A percentile compares a stretch with the other conserved stretches of the same genome.
These are phyloP conservation scores for Salix koriyanagi DNA, from an alignment of 345 rosid species.

Conservation along the genomic window DNA sequence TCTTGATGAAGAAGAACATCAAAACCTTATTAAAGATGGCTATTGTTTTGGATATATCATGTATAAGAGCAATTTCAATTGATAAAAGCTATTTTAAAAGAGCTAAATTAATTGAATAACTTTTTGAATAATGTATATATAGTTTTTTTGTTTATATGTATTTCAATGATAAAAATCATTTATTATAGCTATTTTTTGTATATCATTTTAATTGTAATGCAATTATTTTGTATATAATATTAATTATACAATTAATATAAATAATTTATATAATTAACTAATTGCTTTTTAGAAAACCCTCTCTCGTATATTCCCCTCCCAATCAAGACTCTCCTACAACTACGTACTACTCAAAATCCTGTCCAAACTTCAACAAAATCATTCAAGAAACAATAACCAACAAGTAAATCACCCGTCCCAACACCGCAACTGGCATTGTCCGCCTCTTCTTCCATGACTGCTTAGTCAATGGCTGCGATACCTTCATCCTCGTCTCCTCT, in stretches of 20 bases:
- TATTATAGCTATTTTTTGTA: too few relatives aligned
- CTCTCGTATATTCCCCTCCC: not conserved
- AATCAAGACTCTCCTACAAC: slow-evolving; percentile 19
- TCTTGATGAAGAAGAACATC: not conserved
- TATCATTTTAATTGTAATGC: too few relatives aligned
- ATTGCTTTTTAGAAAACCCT: too few relatives aligned
- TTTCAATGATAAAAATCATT: too few relatives aligned
- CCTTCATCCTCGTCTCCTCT: slow-evolving; percentile 27
- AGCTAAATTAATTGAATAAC: too few relatives aligned
- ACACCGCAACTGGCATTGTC: slow-evolving; percentile 29
- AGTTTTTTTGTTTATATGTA: too few relatives aligned
- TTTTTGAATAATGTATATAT: too few relatives aligned
- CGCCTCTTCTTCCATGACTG: slow-evolving; percentile 23
- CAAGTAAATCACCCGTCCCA: slow-evolving; percentile 32
- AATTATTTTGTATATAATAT: too few relatives aligned
- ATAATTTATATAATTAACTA: too few relatives aligned
- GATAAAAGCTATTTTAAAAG: too few relatives aligned
- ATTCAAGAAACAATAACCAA: slow-evolving; percentile 22
- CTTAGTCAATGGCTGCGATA: slow-evolving; percentile 28
- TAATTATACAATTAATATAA: too few relatives aligned
- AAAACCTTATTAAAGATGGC: not conserved
- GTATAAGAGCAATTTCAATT: accelerated
- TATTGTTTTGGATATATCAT: not conserved
- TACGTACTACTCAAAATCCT: slow-evolving; percentile 22
- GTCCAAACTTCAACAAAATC: slow-evolving; percentile 28